Conservation (phyloP, 2,329 filamentous ascomycete genomes). For the Akanthomyces uredinophilus region DNA sequence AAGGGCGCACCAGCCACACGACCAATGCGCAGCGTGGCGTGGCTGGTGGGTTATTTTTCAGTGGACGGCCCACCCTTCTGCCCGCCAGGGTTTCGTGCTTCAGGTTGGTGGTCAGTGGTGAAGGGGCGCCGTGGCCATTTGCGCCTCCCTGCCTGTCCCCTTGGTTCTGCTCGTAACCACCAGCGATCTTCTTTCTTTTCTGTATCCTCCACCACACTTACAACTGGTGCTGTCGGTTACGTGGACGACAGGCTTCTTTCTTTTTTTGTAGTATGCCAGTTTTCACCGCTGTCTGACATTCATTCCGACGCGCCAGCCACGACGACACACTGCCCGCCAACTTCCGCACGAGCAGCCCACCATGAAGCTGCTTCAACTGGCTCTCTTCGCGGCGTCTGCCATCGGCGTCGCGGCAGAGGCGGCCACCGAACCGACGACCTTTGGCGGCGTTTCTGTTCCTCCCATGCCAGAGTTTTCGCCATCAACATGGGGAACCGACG, state of each 20-base stretch:
- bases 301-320: background rate
- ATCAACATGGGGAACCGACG: constrained; percentile 51
- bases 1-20: background rate
- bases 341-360: constrained; percentile 14
- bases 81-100: background rate
- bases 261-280: background rate
- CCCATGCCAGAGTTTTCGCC: constrained; percentile 57
- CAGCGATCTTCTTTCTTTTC: background rate
- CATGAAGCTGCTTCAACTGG: constrained; percentile 43
- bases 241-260: background rate
- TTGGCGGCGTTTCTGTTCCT: constrained; percentile 64
- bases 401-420: constrained; percentile 35
- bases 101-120: background rate
- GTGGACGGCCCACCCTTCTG: background rate
- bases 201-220: constrained; percentile 4
- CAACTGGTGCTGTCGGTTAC: constrained; percentile 7
- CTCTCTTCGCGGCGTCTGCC: constrained; percentile 42
- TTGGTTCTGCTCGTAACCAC: background rate
- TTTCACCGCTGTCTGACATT: background rate
- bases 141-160: constrained; percentile 7
- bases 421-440: constrained; percentile 45
- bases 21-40: background rate
- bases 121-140: constrained; percentile 1
- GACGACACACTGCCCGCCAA: background rate
- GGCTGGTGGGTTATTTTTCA: background rate